Evolutionary conservation across 2,329 filamentous ascomycete species (phyloP), one percentile per base, ranked within the genome.

Genomic region (Calycina marina): DNA sequence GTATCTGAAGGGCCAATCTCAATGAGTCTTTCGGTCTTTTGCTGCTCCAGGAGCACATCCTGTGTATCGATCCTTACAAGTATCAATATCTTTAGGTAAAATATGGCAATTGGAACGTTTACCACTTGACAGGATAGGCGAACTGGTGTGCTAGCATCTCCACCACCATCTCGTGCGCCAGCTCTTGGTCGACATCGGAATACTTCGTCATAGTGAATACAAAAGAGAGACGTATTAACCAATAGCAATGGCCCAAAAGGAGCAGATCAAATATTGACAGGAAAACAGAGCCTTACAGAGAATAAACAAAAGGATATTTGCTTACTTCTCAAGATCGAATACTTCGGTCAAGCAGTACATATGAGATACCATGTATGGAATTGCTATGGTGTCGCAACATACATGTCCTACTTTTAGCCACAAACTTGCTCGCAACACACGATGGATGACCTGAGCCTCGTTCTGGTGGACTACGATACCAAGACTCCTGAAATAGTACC

Each of bases 1-100:
- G 48, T 56, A 14, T 50, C 43, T 4, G 50, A 44, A 0, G 57
- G 57, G 4, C 57, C 58, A 30, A 60, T 49, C 41, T 61, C 57
- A 27, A 61, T 45, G 17, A 56, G 43, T 10, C 53, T 45, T 26
- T 54, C 43, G 16, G 49, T 48, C 11, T 45, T 37, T 14, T 39
- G 33, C 4, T 48, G 39, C 13, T 26, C 35, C 12, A 53, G 44
- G 8, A 60, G 34, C 11, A 48, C 34, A 33, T 58, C 46, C 38
- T 60, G 57, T 2, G 57, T 58, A 20, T 57, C 50, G 31, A 58
- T 57, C 56, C 55, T 49, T 12, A 14, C 20, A 26, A 35, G 2
- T 25, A 35, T 9, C 15, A 45, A 13, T 40, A 31, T 11, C 28
- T 22, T 2, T n/a, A 22, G 8, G 20, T 22, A 9, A 9, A 8